Evolutionary conservation across 2,329 filamentous ascomycete species (phyloP).

Genomic region (Beauveria australis): DNA sequence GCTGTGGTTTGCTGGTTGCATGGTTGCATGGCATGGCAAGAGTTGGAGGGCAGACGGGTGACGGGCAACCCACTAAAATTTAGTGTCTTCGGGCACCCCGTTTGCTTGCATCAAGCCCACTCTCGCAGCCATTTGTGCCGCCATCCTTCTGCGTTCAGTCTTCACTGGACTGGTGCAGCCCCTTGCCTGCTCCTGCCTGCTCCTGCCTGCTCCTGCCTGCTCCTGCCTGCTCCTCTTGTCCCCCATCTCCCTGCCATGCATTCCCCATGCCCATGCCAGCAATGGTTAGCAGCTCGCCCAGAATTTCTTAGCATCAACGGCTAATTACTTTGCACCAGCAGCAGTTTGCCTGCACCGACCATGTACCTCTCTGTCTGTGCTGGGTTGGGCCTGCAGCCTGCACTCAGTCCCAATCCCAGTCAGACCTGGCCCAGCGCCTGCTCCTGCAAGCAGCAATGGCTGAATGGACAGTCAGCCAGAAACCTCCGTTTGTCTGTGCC

Average conservation of each 20-base stretch:
- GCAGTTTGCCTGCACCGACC: neutral
- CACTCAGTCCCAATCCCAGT: neutral
- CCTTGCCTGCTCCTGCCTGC: neutral
- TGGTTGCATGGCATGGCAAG: too few relatives aligned
- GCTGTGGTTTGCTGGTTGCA: neutral
- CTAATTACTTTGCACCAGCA: neutral
- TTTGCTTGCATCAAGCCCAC: neutral
- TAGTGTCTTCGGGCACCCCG: neutral
- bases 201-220: neutral
- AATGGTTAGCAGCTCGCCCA: neutral
- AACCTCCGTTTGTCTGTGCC: constrained; percentile 1
- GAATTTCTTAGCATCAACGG: too few relatives aligned
- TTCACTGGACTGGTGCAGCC: neutral
- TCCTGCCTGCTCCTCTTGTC: neutral
- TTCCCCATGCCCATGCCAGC: neutral
- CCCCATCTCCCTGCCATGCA: neutral
- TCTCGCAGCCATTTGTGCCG: neutral
- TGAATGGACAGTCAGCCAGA: neutral
- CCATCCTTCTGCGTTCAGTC: too few relatives aligned
- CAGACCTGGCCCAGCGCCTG: neutral
- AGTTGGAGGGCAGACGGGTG: too few relatives aligned
- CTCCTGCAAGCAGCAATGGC: neutral
- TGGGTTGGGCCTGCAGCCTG: neutral
- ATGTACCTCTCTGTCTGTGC: neutral
- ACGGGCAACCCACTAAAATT: neutral